Conservation (phyloP, 139 green algal genomes). For the Astrephomene gubernaculifera region DNA sequence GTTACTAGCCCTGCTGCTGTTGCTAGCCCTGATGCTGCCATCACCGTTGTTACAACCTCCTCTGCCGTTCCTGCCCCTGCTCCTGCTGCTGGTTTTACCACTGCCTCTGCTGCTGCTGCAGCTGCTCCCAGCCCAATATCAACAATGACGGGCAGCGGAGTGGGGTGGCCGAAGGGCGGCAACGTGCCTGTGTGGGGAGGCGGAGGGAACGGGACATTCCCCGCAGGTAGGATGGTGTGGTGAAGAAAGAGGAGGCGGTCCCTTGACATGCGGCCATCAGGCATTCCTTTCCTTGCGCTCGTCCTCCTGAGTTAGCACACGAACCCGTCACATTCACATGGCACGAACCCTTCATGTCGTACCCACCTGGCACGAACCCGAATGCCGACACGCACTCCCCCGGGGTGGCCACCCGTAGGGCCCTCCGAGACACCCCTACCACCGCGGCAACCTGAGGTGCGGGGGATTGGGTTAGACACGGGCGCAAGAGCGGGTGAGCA, state of each 20-base stretch:
- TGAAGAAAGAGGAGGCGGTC: no score
- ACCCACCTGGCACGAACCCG: constrained; percentile 43
- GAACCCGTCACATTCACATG: no score
- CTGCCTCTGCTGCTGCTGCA: not conserved
- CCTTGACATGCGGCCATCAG: no score
- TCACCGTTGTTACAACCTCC: not conserved
- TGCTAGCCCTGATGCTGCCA: no score
- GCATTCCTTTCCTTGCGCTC: no score
- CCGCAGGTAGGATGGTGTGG: not conserved
- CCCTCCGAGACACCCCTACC: constrained; percentile 3
- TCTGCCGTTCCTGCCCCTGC: not conserved
- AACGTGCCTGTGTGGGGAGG: constrained; percentile 40
- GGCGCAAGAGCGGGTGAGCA: not conserved
- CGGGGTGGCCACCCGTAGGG: constrained; percentile 21
- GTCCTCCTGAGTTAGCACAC: no score
- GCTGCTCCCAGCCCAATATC: constrained; percentile 27
- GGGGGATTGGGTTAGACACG: not conserved
- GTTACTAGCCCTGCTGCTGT: no score
- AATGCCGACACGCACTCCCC: constrained; percentile 36
- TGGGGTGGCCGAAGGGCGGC: constrained; percentile 45
- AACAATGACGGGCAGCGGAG: constrained; percentile 22
- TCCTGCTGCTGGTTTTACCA: not conserved
- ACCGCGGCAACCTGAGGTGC: constrained; percentile 35
- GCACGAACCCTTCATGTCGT: not conserved
- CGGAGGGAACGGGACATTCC: not conserved